These are phyloP conservation scores for Odonthalia washingtoniensis DNA, from an alignment of 31 red algal species.

Conservation along the genomic window DNA sequence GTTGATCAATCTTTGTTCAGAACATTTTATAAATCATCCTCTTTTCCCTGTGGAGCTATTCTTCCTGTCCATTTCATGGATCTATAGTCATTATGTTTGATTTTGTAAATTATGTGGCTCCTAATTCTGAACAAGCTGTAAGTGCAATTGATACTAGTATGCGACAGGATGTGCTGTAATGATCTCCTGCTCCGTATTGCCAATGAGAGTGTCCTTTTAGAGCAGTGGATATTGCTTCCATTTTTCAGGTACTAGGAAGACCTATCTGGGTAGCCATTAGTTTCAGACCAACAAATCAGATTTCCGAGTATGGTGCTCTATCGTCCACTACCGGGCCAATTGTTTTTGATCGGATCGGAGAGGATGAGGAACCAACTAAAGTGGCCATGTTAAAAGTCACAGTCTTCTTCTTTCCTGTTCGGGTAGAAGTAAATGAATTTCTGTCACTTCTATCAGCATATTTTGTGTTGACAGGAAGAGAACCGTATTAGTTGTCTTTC, in stretches of 20 bases:
- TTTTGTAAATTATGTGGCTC: no score
- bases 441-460: not conserved
- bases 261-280: not conserved
- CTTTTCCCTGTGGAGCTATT: not conserved
- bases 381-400: slow-evolving; percentile 38
- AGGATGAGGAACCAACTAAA: not conserved
- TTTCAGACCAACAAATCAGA: slow-evolving; percentile 34
- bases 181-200: slow-evolving; percentile 34
- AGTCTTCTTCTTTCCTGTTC: not conserved
- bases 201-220: not conserved
- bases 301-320: slow-evolving; percentile 46
- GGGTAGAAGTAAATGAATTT: not conserved
- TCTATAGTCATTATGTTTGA: no score
- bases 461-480: slow-evolving; percentile 6
- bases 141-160: slow-evolving; percentile 41
- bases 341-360: not conserved
- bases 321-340: slow-evolving; percentile 48
- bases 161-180: slow-evolving; percentile 14
- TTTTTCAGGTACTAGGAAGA: not conserved
- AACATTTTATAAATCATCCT: not conserved
- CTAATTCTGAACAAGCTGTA: not conserved
- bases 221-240: not conserved
- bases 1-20: not conserved
- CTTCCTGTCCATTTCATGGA: no score
- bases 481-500: slow-evolving; percentile 36